A percentile compares a stretch with the other conserved stretches of the same genome.
Conservation (phyloP, 139 green algal genomes). For the Zygnema cylindricum region DNA sequence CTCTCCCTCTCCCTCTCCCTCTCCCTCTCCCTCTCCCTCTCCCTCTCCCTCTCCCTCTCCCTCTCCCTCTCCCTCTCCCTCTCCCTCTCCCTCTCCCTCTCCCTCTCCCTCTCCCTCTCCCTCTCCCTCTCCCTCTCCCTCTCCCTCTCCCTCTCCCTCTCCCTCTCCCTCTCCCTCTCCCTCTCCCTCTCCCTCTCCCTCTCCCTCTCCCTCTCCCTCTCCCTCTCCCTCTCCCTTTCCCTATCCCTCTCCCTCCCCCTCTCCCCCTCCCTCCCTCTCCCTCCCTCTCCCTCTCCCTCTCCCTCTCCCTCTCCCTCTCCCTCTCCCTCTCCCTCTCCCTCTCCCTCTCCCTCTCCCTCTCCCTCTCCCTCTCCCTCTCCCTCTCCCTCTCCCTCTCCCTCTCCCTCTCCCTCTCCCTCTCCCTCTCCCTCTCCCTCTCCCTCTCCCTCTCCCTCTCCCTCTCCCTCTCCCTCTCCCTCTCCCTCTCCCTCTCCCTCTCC, state of each 20-base stretch:
- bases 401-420: background rate
- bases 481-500: slow-evolving; percentile 37
- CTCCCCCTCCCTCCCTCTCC: background rate
- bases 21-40: background rate
- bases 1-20: background rate
- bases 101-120: background rate
- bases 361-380: slow-evolving; percentile 12
- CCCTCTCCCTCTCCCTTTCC: no score
- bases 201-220: no score
- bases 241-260: background rate
- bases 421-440: background rate
- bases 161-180: background rate
- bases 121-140: background rate
- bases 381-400: background rate
- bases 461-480: slow-evolving; percentile 5
- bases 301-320: background rate
- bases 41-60: background rate
- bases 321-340: background rate
- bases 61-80: no score
- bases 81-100: no score
- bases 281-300: background rate
- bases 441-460: background rate
- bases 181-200: background rate
- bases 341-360: background rate
- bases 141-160: background rate